Base-by-base conservation (phyloP, 345 rosid species). In the Camelina hispida region DNA sequence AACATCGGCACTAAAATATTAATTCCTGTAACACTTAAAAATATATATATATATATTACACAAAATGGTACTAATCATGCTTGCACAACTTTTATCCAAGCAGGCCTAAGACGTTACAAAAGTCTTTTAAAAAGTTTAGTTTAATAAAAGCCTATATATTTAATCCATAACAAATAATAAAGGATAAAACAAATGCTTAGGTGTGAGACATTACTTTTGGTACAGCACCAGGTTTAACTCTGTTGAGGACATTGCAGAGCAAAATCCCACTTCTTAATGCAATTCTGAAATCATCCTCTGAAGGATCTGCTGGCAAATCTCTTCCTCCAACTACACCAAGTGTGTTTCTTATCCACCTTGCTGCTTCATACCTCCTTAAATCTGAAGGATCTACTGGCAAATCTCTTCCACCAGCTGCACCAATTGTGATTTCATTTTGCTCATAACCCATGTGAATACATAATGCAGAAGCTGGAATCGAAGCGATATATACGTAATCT, bases 301-400 rank as follows among this genome's bases (percentile, higher is more conserved):
- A 90, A 61, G 98, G 97, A 84, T 90, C 87, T 7, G 97, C 95
- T 0, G 98, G 97, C 79, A 94, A 89, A 75, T 94, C 98, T 80
- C 88, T 91, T 48, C 89, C 96, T 3, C 78, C 83, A 28, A 91
- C 93, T 53, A 94, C 97, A 69, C 98, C 98, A 30, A 86, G 90
- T 40, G 71, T 85, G 83, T 84, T 84, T 69, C 98, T 85, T 78
- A 94, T 42, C 98, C 98, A 94, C 50, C 87, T 79, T 11, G 98
- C 91, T 6, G 98, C 98, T 69, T 90, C 96, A 62, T 81, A 81
- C 83, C 98, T 87, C 80, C 89, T 87, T 43, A 86, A 81, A 48
- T 96, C 98, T 87, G 79, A 67, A 40, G 71, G 75, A 73, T 72
- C 73, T 61, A 37, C 30, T 32, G 96, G 96, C 64, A 94, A 88